Percentiles rank a stretch among this genome's conserved stretches.
Evolutionary conservation across 2,329 filamentous ascomycete genomes (phyloP).

Genomic region (Byssothecium circinans): DNA sequence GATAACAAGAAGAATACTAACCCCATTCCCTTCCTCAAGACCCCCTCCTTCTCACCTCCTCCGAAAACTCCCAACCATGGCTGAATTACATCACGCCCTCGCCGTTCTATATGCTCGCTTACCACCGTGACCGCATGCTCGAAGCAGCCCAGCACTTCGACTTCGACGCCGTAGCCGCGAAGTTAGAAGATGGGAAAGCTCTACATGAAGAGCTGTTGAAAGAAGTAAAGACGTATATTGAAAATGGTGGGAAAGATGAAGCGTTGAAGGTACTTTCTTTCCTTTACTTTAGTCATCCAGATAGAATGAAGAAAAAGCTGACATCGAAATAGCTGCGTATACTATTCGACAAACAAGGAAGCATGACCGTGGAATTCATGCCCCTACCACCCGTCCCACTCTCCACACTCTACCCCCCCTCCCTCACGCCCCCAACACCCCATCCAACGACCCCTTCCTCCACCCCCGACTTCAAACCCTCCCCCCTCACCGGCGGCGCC

Average conservation of each 20-base stretch:
- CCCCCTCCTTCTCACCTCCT: constrained; percentile 35
- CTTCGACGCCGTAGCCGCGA: constrained; percentile 45
- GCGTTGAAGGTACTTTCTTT: constrained; percentile 28
- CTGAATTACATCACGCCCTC: constrained; percentile 57
- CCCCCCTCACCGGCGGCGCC: constrained; percentile 40
- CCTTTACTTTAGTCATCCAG: neutral
- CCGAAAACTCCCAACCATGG: constrained; percentile 49
- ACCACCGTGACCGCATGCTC: constrained; percentile 78
- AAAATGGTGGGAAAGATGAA: constrained; percentile 23
- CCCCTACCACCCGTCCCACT: constrained; percentile 48
- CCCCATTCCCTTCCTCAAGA: constrained; percentile 37
- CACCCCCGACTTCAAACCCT: constrained; percentile 30
- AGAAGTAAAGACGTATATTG: constrained; percentile 33
- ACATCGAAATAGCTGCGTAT: constrained; percentile 51
- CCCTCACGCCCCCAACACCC: constrained; percentile 53
- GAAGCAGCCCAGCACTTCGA: constrained; percentile 55
- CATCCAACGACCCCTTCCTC: constrained; percentile 20
- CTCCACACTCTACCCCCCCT: constrained; percentile 60
- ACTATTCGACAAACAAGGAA: constrained; percentile 49
- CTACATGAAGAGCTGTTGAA: constrained; percentile 36
- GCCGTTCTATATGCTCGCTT: constrained; percentile 76
- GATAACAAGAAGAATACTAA: too few species aligned
- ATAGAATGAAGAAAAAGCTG: neutral
- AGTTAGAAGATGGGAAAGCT: constrained; percentile 38
- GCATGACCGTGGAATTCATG: constrained; percentile 43